Conservation (phyloP, 1,139 yeast genomes). For the Schwanniomyces etchellsii region DNA sequence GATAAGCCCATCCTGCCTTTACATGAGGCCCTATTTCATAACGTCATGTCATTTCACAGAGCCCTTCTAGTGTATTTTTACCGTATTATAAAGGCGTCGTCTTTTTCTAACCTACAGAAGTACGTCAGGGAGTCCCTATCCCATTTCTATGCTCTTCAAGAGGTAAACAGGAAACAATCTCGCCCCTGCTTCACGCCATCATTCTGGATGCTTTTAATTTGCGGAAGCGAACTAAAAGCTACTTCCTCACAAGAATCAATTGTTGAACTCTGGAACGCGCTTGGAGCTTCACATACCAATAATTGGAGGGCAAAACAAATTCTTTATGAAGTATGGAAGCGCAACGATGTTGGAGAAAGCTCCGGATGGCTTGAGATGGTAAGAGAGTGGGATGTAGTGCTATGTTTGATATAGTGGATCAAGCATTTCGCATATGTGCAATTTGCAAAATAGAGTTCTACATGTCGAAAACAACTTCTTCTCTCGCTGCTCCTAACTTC, state of each 20-base stretch:
- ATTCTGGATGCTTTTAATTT: slow-evolving; percentile 45
- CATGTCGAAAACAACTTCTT: too few species aligned
- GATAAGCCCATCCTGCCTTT: slow-evolving; percentile 8
- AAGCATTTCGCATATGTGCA: too few species aligned
- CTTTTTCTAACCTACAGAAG: slow-evolving; percentile 25
- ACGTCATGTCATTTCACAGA: slow-evolving; percentile 36
- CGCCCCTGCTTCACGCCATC: slow-evolving; percentile 22
- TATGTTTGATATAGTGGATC: slow-evolving; percentile 28
- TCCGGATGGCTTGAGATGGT: slow-evolving; percentile 49
- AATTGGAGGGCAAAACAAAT: slow-evolving; percentile 54
- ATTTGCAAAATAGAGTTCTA: too few species aligned
- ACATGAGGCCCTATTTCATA: slow-evolving; percentile 36
- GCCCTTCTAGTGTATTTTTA: slow-evolving; percentile 40
- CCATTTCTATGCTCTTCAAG: slow-evolving; percentile 23
- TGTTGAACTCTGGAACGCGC: slow-evolving; percentile 25
- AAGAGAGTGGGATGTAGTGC: slow-evolving; percentile 47
- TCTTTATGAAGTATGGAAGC: slow-evolving; percentile 46
- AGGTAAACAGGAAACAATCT: slow-evolving; percentile 7
- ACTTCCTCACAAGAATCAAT: slow-evolving; percentile 14
- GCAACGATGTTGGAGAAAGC: slow-evolving; percentile 37
- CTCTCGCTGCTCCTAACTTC: too few species aligned
- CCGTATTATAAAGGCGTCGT: slow-evolving; percentile 37
- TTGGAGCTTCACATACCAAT: slow-evolving; percentile 20
- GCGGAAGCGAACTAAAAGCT: slow-evolving; percentile 35
- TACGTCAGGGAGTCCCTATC: slow-evolving; percentile 25